A percentile compares a stretch with the other conserved stretches of the same genome.
These are phyloP conservation scores for Euphorbia corollata DNA, from an alignment of 441 rosid genomes.

Conservation along the genomic window DNA sequence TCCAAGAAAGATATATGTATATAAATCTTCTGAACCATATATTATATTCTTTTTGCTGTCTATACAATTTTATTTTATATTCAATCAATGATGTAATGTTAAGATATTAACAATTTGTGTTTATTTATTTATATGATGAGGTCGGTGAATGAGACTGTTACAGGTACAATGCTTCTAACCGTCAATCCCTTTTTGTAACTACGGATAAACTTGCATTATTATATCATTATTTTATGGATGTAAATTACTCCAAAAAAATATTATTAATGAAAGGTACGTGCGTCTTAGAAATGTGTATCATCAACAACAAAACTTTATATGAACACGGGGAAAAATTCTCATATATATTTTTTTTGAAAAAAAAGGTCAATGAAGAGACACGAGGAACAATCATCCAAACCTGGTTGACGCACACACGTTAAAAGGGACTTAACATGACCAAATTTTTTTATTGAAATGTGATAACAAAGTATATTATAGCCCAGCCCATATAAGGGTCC, in stretches of 20 bases:
- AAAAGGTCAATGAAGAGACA: too few relatives aligned
- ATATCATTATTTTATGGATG: neutral
- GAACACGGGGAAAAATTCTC: too few relatives aligned
- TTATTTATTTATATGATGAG: neutral
- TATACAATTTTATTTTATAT: neutral
- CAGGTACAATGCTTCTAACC: conserved; percentile 8
- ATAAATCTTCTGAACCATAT: conserved; percentile 17
- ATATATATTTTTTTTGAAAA: too few relatives aligned
- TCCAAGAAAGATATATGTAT: conserved; percentile 30
- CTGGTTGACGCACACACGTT: too few relatives aligned
- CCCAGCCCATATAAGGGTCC: too few relatives aligned
- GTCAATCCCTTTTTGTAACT: conserved; percentile 16
- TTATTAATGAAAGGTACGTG: neutral
- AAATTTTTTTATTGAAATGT: too few relatives aligned
- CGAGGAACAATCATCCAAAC: too few relatives aligned
- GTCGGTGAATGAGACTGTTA: neutral
- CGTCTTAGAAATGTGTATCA: conserved; percentile 10
- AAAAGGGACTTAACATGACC: too few relatives aligned
- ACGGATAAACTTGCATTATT: neutral
- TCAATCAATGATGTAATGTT: neutral
- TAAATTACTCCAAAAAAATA: neutral
- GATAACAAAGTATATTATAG: too few relatives aligned
- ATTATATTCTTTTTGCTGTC: neutral
- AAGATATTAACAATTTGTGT: neutral
- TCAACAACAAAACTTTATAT: too few relatives aligned